phyloP scores from a whole-genome alignment of 169 alveolate genomes.

The Babesia gibsoni region DNA sequence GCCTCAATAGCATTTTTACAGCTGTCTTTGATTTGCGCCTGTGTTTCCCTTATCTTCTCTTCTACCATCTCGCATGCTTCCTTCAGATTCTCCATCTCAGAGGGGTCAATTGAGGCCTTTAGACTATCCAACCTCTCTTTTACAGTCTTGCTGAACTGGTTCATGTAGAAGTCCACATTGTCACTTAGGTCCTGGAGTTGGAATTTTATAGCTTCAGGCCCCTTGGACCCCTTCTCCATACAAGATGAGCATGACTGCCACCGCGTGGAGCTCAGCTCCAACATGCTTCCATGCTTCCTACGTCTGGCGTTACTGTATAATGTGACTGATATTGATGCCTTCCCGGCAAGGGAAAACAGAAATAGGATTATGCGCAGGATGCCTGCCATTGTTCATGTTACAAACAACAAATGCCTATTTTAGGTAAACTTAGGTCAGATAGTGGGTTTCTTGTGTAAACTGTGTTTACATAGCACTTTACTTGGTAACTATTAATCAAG shows the following conservation, averaged over 20 bases:
- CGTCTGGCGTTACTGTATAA: not conserved
- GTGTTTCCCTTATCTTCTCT: conserved; percentile 30
- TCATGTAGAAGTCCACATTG: conserved; percentile 52
- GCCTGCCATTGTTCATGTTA: too few species aligned
- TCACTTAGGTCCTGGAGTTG: conserved; percentile 55
- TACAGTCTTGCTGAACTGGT: conserved; percentile 10
- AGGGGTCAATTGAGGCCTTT: conserved; percentile 25
- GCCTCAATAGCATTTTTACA: conserved; percentile 26
- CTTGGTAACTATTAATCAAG: too few species aligned
- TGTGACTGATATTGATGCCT: not conserved
- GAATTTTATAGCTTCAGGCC: not conserved
- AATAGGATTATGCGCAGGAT: too few species aligned
- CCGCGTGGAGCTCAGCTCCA: not conserved
- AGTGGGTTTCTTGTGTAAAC: too few species aligned
- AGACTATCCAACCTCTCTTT: conserved; percentile 8
- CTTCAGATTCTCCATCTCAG: conserved; percentile 16
- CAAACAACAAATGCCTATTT: too few species aligned
- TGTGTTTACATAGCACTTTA: too few species aligned
- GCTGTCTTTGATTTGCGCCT: conserved; percentile 39
- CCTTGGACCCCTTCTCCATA: not conserved
- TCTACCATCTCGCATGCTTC: conserved; percentile 40
- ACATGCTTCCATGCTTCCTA: not conserved
- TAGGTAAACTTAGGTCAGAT: too few species aligned
- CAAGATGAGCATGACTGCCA: conserved; percentile 35
- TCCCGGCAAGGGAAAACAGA: too few species aligned